Evolutionary conservation across 441 rosid species (phyloP).

Genomic region (Pelargonium citronellum): DNA sequence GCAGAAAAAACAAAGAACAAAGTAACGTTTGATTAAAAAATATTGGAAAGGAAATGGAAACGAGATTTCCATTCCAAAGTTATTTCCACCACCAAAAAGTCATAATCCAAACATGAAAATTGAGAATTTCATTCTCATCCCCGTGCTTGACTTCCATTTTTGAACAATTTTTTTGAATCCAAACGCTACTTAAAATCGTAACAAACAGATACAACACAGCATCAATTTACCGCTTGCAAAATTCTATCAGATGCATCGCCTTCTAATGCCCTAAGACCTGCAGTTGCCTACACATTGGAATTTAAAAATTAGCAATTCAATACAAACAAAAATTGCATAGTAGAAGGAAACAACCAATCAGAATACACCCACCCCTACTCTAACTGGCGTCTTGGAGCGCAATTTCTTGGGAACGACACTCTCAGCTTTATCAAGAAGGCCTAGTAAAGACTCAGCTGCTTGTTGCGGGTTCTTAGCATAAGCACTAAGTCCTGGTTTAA

Average conservation of each 20-base stretch:
- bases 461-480: slow-evolving; percentile 63
- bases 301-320: slow-evolving; percentile 16
- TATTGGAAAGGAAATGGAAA: no score
- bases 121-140: no score
- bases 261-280: slow-evolving; percentile 83
- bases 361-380: slow-evolving; percentile 75
- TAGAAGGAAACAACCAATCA: slow-evolving; percentile 5
- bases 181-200: neutral
- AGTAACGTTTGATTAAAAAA: no score
- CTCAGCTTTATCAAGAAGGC: slow-evolving; percentile 75
- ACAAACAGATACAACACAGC: slow-evolving; percentile 11
- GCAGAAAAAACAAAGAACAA: slow-evolving; percentile 4
- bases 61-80: no score
- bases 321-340: neutral
- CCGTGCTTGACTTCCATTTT: no score
- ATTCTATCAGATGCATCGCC: slow-evolving; percentile 66
- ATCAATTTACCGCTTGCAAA: slow-evolving; percentile 58
- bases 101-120: no score
- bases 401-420: slow-evolving; percentile 66
- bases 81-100: no score
- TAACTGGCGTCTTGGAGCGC: slow-evolving; percentile 72
- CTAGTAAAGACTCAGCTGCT: slow-evolving; percentile 57
- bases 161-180: no score
- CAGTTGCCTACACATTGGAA: slow-evolving; percentile 63
- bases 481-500: slow-evolving; percentile 75